Percentiles rank a stretch among this genome's conserved stretches.
These are phyloP conservation scores for Aspergillus sp. DNA, from an alignment of 2,329 filamentous ascomycete species.

Conservation along the genomic window DNA sequence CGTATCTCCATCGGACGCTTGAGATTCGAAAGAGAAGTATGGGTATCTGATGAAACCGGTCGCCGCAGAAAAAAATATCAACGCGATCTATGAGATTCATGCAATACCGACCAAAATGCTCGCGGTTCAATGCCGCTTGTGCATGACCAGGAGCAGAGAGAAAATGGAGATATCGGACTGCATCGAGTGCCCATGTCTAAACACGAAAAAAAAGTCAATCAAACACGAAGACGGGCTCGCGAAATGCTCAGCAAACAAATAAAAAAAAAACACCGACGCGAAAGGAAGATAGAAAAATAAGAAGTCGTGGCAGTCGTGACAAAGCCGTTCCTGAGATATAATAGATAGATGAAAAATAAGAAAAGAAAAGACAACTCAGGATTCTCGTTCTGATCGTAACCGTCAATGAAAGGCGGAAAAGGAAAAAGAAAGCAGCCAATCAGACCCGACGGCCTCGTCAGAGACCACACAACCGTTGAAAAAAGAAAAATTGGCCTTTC, in stretches of 20 bases:
- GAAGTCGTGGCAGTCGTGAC: conserved; percentile 40
- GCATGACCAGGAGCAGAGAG: conserved; percentile 20
- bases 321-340: conserved; percentile 34
- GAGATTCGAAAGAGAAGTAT: conserved; percentile 29
- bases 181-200: conserved; percentile 34
- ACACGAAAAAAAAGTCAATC: conserved; percentile 20
- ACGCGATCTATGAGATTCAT: conserved; percentile 47
- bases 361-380: conserved; percentile 19
- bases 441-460: conserved; percentile 34
- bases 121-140: conserved; percentile 5
- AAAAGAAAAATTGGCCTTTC: no score
- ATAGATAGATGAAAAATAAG: conserved; percentile 16
- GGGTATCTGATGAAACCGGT: conserved; percentile 43
- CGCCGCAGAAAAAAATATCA: conserved; percentile 36
- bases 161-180: conserved; percentile 25
- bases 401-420: conserved; percentile 26
- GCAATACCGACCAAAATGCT: conserved; percentile 33
- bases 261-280: conserved; percentile 19
- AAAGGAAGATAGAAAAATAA: conserved; percentile 18
- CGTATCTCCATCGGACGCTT: conserved; percentile 32
- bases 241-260: conserved; percentile 19
- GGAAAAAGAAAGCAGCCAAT: conserved; percentile 27
- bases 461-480: conserved; percentile 24
- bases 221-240: conserved; percentile 11
- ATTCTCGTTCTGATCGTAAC: conserved; percentile 33